phyloP scores from a whole-genome alignment of 148 eudicot species.

The Vaccinium corymbosum region DNA sequence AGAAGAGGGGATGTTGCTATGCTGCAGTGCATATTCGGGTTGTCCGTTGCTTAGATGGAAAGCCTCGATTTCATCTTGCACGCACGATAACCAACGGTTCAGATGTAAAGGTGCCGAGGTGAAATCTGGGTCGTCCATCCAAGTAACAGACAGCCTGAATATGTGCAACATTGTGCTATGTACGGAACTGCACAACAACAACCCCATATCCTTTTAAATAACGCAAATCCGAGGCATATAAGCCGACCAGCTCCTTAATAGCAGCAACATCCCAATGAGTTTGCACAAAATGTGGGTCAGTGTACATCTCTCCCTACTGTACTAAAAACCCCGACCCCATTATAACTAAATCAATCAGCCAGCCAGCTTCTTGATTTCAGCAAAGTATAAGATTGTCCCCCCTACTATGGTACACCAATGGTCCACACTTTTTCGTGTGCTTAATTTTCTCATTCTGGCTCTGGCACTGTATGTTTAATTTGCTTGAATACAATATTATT shows the following conservation, averaged over 20 bases:
- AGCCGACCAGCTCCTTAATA: constrained; percentile 67
- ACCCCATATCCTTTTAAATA: too few species aligned
- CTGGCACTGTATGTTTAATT: neutral
- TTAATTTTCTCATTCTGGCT: neutral
- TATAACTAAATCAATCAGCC: constrained; percentile 19
- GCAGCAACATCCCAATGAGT: constrained; percentile 32
- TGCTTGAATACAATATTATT: too few species aligned
- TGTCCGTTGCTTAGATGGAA: too few species aligned
- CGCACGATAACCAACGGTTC: too few species aligned
- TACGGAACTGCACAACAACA: too few species aligned
- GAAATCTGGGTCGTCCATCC: too few species aligned
- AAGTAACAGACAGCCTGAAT: too few species aligned
- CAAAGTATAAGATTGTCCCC: constrained; percentile 23
- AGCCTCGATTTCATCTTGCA: too few species aligned
- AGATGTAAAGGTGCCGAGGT: too few species aligned
- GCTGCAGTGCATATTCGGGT: too few species aligned
- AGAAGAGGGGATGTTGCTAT: too few species aligned
- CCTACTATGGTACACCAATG: constrained; percentile 20
- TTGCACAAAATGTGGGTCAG: constrained; percentile 27
- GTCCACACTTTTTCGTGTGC: constrained; percentile 19
- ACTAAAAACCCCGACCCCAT: constrained; percentile 21
- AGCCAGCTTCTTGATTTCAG: constrained; percentile 39
- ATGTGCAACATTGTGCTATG: too few species aligned
- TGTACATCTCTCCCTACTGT: constrained; percentile 2
- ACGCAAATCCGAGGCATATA: neutral